Conservation (phyloP, 345 rosid species). For the Gossypium longicalyx region DNA sequence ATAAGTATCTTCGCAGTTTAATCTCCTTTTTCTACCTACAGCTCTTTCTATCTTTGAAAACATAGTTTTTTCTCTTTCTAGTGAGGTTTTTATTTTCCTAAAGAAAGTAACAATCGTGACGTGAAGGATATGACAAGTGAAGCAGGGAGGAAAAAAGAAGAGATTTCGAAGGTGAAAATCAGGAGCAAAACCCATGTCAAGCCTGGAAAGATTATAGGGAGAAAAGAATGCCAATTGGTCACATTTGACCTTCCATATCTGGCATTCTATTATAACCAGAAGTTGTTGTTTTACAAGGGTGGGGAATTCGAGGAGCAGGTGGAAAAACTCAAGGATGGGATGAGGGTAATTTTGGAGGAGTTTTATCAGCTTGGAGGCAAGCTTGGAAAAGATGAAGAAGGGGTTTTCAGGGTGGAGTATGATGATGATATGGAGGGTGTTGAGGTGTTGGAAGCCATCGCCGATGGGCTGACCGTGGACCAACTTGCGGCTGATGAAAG, state of each 20-base stretch:
- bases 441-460: constrained; percentile 57
- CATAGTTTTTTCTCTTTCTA: neutral
- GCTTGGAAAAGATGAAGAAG: constrained; percentile 76
- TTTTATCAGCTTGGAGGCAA: constrained; percentile 80
- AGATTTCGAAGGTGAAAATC: constrained; percentile 37
- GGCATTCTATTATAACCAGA: constrained; percentile 84
- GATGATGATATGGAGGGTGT: constrained; percentile 81
- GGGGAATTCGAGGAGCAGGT: constrained; percentile 41
- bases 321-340: constrained; percentile 70
- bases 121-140: constrained; percentile 21
- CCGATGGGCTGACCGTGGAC: constrained; percentile 49
- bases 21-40: neutral
- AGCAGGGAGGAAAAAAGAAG: constrained; percentile 10
- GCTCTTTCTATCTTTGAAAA: constrained; percentile 13
- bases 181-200: constrained; percentile 48
- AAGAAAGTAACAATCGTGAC: neutral
- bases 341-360: constrained; percentile 60
- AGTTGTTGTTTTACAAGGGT: constrained; percentile 64
- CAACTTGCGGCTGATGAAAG: constrained; percentile 71
- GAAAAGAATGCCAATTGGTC: constrained; percentile 57
- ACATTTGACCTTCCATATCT: constrained; percentile 93
- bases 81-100: constrained; percentile 1
- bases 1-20: constrained; percentile 13
- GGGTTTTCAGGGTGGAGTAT: constrained; percentile 68
- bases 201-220: constrained; percentile 57